A percentile compares a stretch with the other conserved stretches of the same genome.
Conservation (phyloP, 176 grass and related monocot genomes). For the Areca catechu region DNA sequence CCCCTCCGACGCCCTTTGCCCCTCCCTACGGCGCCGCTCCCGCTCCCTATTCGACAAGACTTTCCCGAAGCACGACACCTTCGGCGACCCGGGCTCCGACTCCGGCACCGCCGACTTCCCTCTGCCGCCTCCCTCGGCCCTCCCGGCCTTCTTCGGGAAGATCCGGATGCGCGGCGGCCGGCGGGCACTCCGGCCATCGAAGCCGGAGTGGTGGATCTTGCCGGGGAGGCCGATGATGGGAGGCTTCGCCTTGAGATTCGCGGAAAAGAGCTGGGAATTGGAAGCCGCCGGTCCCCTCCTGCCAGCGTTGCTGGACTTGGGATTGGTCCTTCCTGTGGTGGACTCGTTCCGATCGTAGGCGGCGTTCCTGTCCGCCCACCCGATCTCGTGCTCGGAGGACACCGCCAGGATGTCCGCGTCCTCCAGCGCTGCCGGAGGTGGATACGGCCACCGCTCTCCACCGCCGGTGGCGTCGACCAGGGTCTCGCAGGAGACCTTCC, state of each 20-base stretch:
- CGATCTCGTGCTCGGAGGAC: slow-evolving; percentile 55
- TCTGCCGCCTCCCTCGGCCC: slow-evolving; percentile 1
- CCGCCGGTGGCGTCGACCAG: slow-evolving; percentile 38
- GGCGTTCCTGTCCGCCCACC: slow-evolving; percentile 60
- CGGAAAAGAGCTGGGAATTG: no score
- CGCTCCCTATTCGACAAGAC: slow-evolving; percentile 75
- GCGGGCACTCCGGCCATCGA: slow-evolving; percentile 17
- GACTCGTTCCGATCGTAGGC: slow-evolving; percentile 97
- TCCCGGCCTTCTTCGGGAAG: slow-evolving; percentile 49
- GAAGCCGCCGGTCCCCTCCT: background rate
- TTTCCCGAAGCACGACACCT: slow-evolving; percentile 98
- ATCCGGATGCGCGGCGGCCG: slow-evolving; percentile 46
- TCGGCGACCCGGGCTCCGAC: slow-evolving; percentile 67
- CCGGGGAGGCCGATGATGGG: slow-evolving; percentile 56
- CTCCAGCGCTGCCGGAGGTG: slow-evolving; percentile 2
- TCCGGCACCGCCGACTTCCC: slow-evolving; percentile 25
- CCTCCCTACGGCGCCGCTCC: slow-evolving; percentile 5
- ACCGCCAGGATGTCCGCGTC: slow-evolving; percentile 74
- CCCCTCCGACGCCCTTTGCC: background rate
- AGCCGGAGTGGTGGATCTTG: slow-evolving; percentile 41
- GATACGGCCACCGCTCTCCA: slow-evolving; percentile 9
- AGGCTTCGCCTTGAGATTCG: slow-evolving; percentile 18
- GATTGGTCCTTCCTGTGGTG: slow-evolving; percentile 89
- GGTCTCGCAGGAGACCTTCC: slow-evolving; percentile 10
- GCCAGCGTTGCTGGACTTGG: slow-evolving; percentile 54